Base-by-base conservation (phyloP, 768 basidiomycete species). In the Podaxis sp. region DNA sequence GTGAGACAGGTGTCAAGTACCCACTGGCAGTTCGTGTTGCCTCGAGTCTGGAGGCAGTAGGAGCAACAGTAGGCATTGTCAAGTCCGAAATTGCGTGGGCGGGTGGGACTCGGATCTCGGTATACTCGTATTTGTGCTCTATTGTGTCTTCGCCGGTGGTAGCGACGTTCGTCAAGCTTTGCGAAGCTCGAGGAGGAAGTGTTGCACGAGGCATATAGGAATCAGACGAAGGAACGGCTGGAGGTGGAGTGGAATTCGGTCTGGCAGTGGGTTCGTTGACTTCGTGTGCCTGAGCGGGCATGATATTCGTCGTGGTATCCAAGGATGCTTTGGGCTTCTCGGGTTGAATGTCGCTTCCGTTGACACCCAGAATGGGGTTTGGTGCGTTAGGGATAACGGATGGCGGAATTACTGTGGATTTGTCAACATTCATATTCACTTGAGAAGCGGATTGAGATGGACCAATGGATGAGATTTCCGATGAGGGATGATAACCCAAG, bases 391-490 rank as follows among this genome's bases (percentile, higher is more conserved):
- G 61, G 28, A 61, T 44, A 13, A 61, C 28, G n/a, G 51, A 33
- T 22, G 60, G 44, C 8, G 10, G 33, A 33, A 12, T 38, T 36
- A 13, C 12, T 49, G 44, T 40, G 26, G 22, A 20, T 5, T 22
- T 24, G 26, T 50, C 46, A 38, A 62, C 36, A 24, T 38, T 37
- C 10, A 56, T 50, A 41, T 62, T 62, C 20, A 62, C 61, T 56
- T 62, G 61, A 56, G 61, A 62, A 36, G 61, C 61, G 8, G 61
- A 62, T 28, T 62, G 61, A 51, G 61, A 62, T 50, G 61, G 61
- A 56, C 61, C 55, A 51, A 62, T 62, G 11, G 61, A 56, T 56
- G 61, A 62, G 2, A 38, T 12, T 5, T 62, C 61, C 4, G 61
- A 62, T 13, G 58, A 20, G 20, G 26, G 12, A 26, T 40, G 53